phyloP scores from a whole-genome alignment of 1,139 yeast species.

The Wickerhamiella infanticola region DNA sequence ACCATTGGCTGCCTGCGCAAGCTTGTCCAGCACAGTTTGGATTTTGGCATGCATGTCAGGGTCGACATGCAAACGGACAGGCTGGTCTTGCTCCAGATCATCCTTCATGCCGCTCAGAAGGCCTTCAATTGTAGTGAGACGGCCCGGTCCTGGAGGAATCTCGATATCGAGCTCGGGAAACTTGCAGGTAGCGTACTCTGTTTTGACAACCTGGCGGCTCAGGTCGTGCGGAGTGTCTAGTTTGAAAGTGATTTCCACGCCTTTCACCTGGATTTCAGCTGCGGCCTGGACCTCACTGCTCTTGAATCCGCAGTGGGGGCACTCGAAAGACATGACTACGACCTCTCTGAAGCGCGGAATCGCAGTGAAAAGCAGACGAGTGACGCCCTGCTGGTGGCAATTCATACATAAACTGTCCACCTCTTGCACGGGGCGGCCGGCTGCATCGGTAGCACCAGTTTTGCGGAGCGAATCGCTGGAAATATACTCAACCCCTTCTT shows the following conservation, averaged over 20 bases:
- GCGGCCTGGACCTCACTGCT: conserved; percentile 95
- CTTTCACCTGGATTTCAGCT: conserved; percentile 61
- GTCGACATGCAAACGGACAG: conserved; percentile 52
- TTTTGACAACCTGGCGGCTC: conserved; percentile 81
- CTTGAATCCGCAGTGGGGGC: conserved; percentile 87
- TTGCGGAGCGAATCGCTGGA: conserved; percentile 17
- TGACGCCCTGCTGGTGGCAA: conserved; percentile 74
- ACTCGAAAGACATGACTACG: conserved; percentile 85
- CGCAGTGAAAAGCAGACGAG: conserved; percentile 67
- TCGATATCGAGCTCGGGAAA: conserved; percentile 81
- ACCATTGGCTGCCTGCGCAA: conserved; percentile 40
- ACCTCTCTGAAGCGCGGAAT: conserved; percentile 90
- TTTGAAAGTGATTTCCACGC: conserved; percentile 55
- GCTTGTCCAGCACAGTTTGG: conserved; percentile 44
- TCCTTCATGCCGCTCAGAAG: conserved; percentile 64
- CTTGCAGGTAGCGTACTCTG: conserved; percentile 71
- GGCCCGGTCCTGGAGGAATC: conserved; percentile 91
- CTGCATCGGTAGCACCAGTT: conserved; percentile 47
- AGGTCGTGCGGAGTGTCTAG: conserved; percentile 61
- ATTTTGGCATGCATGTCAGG: conserved; percentile 68
- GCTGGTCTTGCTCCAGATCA: conserved; percentile 74
- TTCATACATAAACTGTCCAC: conserved; percentile 92
- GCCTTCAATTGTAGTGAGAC: conserved; percentile 85
- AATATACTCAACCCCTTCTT: conserved; percentile 10
- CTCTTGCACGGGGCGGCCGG: conserved; percentile 94